Evolutionary conservation across 2,329 filamentous ascomycete species (phyloP), one percentile per base, ranked within the genome.

Genomic region (Sphaerostilbella broomeana): DNA sequence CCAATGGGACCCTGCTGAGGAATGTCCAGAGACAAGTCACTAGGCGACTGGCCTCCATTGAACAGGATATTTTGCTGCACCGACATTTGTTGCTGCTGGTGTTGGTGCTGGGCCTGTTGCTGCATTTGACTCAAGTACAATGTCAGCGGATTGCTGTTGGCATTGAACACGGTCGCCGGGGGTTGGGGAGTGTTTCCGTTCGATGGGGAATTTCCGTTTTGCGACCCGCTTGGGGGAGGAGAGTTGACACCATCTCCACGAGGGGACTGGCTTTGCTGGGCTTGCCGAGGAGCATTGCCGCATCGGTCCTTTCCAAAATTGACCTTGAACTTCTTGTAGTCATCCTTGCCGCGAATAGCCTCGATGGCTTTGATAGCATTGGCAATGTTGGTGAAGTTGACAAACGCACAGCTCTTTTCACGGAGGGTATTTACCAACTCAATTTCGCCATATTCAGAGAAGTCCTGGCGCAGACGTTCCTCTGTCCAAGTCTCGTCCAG

Each of bases 311-410:
- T 98, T 64, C 92, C 92, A 60, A 98, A 98, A 70, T 98, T 98
- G 62, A 98, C 90, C 75, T 98, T 98, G 79, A 98, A 98, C 54
- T 92, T 82, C 65, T 81, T 86, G 73, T 98, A 98, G 57, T 98
- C 92, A 29, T 97, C 92, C 58, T 89, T 88, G 57, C 88, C 85
- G 42, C 92, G 81, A 49, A 98, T 81, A 16, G 89, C 92, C 65
- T 98, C 92, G 49, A 98, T 98, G 1, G 92, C 92, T 71, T 98
- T 98, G 72, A 98, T 98, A 35, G 92, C 92, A 54, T 98, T 98
- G 58, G 92, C 92, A 59, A 98, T 98, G 68, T 98, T 98, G 59
- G 92, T 98, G 63, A 98, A 98, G 69, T 98, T 98, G 61, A 98
- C 92, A 60, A 98, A 98, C 1, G 92, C 92, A 62, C 92, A 98